These are phyloP conservation scores for Aureobasidium sp. DNA, from an alignment of 2,329 filamentous ascomycete genomes.

Conservation along the genomic window DNA sequence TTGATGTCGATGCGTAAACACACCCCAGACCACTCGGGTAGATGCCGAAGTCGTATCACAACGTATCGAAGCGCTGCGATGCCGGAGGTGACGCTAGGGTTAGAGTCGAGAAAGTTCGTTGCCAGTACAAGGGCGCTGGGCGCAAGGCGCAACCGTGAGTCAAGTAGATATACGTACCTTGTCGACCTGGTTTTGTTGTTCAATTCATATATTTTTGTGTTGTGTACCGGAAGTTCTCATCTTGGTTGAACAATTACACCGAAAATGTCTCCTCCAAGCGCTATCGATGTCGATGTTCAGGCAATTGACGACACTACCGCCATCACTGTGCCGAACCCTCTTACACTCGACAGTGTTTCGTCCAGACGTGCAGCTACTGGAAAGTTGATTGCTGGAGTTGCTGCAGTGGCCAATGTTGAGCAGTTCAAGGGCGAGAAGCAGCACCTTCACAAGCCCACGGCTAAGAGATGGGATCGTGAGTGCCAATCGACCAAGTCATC, in stretches of 20 bases:
- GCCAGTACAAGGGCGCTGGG: background rate
- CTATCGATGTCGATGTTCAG: slow-evolving; percentile 9
- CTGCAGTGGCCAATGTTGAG: slow-evolving; percentile 68
- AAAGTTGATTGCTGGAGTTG: slow-evolving; percentile 64
- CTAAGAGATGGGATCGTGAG: slow-evolving; percentile 79
- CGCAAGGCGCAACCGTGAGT: background rate
- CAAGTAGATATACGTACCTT: background rate
- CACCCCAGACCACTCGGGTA: background rate
- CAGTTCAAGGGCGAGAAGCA: slow-evolving; percentile 66
- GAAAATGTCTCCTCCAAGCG: slow-evolving; percentile 6
- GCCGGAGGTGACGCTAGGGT: slow-evolving; percentile 1
- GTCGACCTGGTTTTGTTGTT: background rate
- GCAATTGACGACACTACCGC: slow-evolving; percentile 19
- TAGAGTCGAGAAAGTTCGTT: background rate
- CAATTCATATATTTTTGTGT: background rate
- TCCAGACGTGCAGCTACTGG: slow-evolving; percentile 63
- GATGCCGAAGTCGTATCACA: slow-evolving; percentile 4
- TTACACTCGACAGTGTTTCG: slow-evolving; percentile 59
- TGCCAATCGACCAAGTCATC: slow-evolving; percentile 18
- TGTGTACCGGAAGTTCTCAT: background rate
- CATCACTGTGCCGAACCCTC: slow-evolving; percentile 37
- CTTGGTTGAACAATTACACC: background rate
- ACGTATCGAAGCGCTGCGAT: background rate
- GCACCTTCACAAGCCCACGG: slow-evolving; percentile 58
- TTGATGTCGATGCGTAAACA: background rate